phyloP scores from a whole-genome alignment of 371 early-diverging fungal species.

The Ordospora pajunii region DNA sequence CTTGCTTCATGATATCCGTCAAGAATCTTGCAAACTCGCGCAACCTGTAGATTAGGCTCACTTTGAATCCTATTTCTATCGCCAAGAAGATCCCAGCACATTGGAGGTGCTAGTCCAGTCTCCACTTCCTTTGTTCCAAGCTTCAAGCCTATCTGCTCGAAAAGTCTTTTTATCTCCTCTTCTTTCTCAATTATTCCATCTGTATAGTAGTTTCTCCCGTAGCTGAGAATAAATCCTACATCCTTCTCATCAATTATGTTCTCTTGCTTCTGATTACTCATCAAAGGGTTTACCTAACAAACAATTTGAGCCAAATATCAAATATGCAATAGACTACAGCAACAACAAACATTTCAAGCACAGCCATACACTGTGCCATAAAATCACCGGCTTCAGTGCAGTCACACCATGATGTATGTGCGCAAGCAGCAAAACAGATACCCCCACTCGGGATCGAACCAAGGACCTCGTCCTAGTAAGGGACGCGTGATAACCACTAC shows the following conservation, averaged over 20 bases:
- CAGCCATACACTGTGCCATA: too few species aligned
- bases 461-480: conserved; percentile 62
- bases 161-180: conserved; percentile 46
- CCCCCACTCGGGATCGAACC: conserved; percentile 61
- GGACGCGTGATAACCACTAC: conserved; percentile 63
- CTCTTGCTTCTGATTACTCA: not conserved
- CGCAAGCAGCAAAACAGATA: conserved; percentile 19
- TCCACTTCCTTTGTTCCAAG: conserved; percentile 84
- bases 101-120: conserved; percentile 95
- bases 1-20: conserved; percentile 68
- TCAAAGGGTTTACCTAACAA: not conserved
- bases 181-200: conserved; percentile 56
- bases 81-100: conserved; percentile 92
- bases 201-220: conserved; percentile 60
- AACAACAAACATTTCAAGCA: too few species aligned
- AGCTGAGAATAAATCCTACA: conserved; percentile 53
- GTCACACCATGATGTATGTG: not conserved
- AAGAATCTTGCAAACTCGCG: conserved; percentile 55
- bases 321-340: too few species aligned
- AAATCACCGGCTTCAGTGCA: too few species aligned
- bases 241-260: conserved; percentile 47
- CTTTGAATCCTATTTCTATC: conserved; percentile 88
- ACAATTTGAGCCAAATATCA: not conserved
- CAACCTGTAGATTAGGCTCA: conserved; percentile 86
- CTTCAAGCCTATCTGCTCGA: conserved; percentile 56